Conservation (phyloP, 371 early-diverging fungal genomes). For the Coemansia sp. region DNA sequence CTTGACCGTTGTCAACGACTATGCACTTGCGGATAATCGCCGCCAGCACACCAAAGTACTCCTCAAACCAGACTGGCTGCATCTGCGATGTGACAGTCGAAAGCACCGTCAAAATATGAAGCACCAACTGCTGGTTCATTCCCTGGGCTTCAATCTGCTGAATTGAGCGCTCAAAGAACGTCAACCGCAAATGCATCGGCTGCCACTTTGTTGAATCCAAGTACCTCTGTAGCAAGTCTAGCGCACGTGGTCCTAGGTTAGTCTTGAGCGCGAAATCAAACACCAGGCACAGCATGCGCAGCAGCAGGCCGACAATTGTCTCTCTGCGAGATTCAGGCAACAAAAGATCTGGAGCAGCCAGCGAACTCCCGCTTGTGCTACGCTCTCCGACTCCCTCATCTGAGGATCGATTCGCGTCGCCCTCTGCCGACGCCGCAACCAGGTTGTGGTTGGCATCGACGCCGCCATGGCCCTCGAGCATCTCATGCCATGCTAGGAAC, state of each 20-base stretch:
- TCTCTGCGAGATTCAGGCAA: constrained; percentile 48
- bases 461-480: constrained; percentile 10
- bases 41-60: constrained; percentile 43
- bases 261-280: constrained; percentile 51
- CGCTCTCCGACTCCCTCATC: background rate
- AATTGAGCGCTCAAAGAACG: constrained; percentile 53
- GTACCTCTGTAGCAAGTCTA: constrained; percentile 38
- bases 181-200: constrained; percentile 47
- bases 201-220: constrained; percentile 43
- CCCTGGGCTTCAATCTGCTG: constrained; percentile 51
- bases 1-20: constrained; percentile 40
- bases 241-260: constrained; percentile 43
- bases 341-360: constrained; percentile 17
- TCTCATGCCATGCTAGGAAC: constrained; percentile 84
- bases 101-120: constrained; percentile 49
- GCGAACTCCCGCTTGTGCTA: background rate
- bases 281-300: constrained; percentile 52
- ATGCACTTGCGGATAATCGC: constrained; percentile 45
- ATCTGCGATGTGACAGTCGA: constrained; percentile 43
- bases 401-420: background rate
- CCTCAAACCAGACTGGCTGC: constrained; percentile 53
- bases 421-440: background rate
- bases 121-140: constrained; percentile 48
- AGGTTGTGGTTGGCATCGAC: background rate
- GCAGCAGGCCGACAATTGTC: constrained; percentile 48